Percentiles rank a stretch among this genome's conserved stretches.
Evolutionary conservation across 257 asterid genomes (phyloP).

Genomic region (Ballota nigra): DNA sequence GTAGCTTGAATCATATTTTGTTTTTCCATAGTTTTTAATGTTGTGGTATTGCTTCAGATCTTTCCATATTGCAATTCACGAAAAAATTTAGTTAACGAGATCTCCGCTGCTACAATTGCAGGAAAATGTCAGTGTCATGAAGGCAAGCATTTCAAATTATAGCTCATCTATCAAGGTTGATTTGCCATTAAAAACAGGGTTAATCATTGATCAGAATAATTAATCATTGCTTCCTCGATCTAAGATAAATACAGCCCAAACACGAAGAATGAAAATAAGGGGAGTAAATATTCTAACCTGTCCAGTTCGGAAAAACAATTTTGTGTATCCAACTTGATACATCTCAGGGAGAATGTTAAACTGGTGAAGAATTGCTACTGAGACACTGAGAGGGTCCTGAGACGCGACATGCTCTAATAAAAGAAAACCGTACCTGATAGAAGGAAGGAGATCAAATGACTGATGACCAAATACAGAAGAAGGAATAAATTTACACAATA

Average conservation of each 20-base stretch:
- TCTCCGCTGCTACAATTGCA: background rate
- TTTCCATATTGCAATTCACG: background rate
- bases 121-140: background rate
- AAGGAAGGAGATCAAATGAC: constrained; percentile 25
- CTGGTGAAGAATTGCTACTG: constrained; percentile 96
- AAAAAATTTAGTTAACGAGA: background rate
- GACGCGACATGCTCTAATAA: constrained; percentile 89
- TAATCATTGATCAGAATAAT: constrained; percentile 4
- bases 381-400: constrained; percentile 92
- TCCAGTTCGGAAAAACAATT: constrained; percentile 96
- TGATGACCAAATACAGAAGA: background rate
- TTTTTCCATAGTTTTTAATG: background rate
- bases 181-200: too few relatives aligned
- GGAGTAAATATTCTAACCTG: constrained; percentile 52
- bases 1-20: background rate
- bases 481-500: background rate
- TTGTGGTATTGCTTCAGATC: background rate
- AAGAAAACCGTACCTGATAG: constrained; percentile 90
- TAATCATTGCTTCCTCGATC: constrained; percentile 8
- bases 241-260: background rate
- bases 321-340: constrained; percentile 99
- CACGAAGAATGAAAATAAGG: background rate
- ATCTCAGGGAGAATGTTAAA: constrained; percentile 95
- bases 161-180: too few relatives aligned
- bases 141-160: too few relatives aligned